phyloP scores from a whole-genome alignment of 345 rosid genomes.

The Populus alba region DNA sequence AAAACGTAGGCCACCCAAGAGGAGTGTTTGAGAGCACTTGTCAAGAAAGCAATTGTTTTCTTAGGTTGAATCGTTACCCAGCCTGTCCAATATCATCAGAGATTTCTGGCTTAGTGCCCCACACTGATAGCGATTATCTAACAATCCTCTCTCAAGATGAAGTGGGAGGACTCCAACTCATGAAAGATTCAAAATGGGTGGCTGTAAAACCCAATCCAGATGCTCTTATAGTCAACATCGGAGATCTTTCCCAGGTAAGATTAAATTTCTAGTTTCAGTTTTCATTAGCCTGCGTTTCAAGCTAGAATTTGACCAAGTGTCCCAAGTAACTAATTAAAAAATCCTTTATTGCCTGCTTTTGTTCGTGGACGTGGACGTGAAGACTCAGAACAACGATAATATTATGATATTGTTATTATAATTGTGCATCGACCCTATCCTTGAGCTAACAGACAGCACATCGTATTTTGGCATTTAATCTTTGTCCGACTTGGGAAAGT shows the following conservation, averaged over 20 bases:
- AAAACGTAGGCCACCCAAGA: constrained; percentile 35
- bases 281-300: background rate
- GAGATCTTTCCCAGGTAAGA: constrained; percentile 68
- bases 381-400: background rate
- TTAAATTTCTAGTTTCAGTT: background rate
- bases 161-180: constrained; percentile 71
- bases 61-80: constrained; percentile 59
- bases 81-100: constrained; percentile 45
- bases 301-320: background rate
- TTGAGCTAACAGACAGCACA: background rate
- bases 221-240: constrained; percentile 70
- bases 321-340: background rate
- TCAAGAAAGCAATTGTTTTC: constrained; percentile 50
- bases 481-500: background rate
- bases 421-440: background rate
- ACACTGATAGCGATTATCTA: constrained; percentile 69
- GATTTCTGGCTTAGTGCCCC: constrained; percentile 54
- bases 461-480: background rate
- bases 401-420: background rate
- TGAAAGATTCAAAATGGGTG: constrained; percentile 65
- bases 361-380: background rate
- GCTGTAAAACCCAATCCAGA: constrained; percentile 60
- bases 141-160: constrained; percentile 64
- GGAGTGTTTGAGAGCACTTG: constrained; percentile 33
- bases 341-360: background rate